A percentile compares a stretch with the other conserved stretches of the same genome.
phyloP scores from a whole-genome alignment of 164 flowering plant species.

The Vitis rupestris region DNA sequence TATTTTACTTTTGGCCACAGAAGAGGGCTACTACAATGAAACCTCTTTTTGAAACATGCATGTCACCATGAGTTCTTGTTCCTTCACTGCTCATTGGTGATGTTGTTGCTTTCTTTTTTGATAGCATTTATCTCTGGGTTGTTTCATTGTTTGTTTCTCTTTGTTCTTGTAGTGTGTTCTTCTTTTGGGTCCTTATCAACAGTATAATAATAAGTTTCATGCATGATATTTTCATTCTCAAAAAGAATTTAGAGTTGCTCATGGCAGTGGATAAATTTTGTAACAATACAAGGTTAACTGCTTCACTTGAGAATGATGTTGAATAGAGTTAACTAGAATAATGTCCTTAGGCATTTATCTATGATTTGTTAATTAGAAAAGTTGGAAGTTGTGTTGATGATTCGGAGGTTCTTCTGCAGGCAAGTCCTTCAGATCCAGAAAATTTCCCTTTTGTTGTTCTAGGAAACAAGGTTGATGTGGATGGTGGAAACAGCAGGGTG shows the following conservation, averaged over 20 bases:
- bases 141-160: not conserved
- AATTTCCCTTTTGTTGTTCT: slow-evolving; percentile 93
- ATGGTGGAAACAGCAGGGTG: slow-evolving; percentile 93
- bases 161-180: not conserved
- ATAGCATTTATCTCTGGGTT: not conserved
- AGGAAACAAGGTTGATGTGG: slow-evolving; percentile 88
- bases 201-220: not conserved
- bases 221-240: not conserved
- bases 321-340: not conserved
- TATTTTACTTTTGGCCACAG: not conserved
- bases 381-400: not conserved
- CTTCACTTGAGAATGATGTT: not conserved
- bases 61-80: too few species aligned
- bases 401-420: slow-evolving; percentile 44
- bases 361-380: not conserved
- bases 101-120: not conserved
- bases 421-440: slow-evolving; percentile 94
- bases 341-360: not conserved
- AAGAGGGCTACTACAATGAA: not conserved
- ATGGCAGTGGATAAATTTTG: not conserved
- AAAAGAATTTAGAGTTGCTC: not conserved
- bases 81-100: too few species aligned
- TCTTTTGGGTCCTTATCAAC: not conserved
- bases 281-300: not conserved
- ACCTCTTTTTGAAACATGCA: too few species aligned